Evolutionary conservation across 1,284 basidiomycete species (phyloP).

Genomic region (Stereum hirsutum): DNA sequence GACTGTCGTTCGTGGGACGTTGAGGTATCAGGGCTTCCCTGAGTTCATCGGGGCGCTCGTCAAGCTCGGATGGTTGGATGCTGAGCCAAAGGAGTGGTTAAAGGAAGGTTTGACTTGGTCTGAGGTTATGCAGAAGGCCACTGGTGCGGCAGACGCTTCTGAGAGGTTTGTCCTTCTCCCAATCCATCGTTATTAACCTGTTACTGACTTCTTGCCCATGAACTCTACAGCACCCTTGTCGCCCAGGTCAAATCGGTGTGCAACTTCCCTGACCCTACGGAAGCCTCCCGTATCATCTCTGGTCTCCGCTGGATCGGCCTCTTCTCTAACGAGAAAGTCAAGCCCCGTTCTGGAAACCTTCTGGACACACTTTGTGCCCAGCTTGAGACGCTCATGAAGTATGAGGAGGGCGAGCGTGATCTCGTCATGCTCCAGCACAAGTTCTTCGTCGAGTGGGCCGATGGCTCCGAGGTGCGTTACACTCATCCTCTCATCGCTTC

Average conservation of each 20-base stretch:
- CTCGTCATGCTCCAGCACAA: conserved; percentile 98
- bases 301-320: conserved; percentile 93
- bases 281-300: conserved; percentile 72
- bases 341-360: conserved; percentile 67
- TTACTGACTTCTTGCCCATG: conserved; percentile 4
- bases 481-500: neutral
- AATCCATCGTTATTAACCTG: neutral
- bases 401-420: conserved; percentile 87
- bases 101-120: conserved; percentile 72
- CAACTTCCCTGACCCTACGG: conserved; percentile 63
- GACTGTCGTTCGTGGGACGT: conserved; percentile 88
- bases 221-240: conserved; percentile 44
- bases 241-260: conserved; percentile 63
- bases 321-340: conserved; percentile 67
- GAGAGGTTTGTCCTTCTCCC: conserved; percentile 47
- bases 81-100: conserved; percentile 73
- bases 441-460: conserved; percentile 82
- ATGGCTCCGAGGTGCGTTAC: conserved; percentile 59
- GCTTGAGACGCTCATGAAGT: conserved; percentile 89
- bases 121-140: conserved; percentile 75
- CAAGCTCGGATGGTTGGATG: conserved; percentile 82
- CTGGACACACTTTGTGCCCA: conserved; percentile 92
- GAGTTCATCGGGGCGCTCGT: conserved; percentile 90
- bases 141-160: conserved; percentile 60
- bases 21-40: conserved; percentile 98